Evolutionary conservation across 2,329 filamentous ascomycete genomes (phyloP).

Genomic region (Claviceps arundinis): DNA sequence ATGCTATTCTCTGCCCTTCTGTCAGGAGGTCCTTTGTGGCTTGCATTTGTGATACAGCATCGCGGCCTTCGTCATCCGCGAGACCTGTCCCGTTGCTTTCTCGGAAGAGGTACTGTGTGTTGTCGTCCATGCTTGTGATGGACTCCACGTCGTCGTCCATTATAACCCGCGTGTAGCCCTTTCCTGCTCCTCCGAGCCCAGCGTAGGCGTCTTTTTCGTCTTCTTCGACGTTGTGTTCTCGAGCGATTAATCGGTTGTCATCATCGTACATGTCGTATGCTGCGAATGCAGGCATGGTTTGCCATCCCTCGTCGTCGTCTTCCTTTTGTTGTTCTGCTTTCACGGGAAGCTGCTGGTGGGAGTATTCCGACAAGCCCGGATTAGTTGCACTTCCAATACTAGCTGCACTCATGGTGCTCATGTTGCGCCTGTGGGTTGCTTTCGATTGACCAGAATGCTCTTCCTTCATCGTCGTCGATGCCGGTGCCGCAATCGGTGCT

Average conservation of each 20-base stretch:
- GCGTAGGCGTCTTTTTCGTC: constrained; percentile 55
- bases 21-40: constrained; percentile 91
- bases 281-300: constrained; percentile 86
- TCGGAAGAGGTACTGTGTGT: constrained; percentile 91
- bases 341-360: constrained; percentile 65
- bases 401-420: constrained; percentile 23
- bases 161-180: constrained; percentile 89
- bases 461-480: neutral
- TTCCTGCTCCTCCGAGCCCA: constrained; percentile 76
- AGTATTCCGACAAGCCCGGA: constrained; percentile 61
- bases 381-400: constrained; percentile 10
- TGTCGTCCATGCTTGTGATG: constrained; percentile 91
- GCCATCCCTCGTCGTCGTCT: constrained; percentile 62
- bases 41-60: constrained; percentile 81
- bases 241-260: constrained; percentile 74
- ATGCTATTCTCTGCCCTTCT: constrained; percentile 89
- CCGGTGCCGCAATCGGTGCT: neutral
- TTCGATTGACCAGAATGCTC: constrained; percentile 4
- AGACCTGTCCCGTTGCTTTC: constrained; percentile 45
- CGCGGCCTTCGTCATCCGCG: constrained; percentile 59
- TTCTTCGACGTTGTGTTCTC: constrained; percentile 61
- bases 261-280: constrained; percentile 95
- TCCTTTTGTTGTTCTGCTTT: constrained; percentile 40
- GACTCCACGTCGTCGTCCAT: constrained; percentile 91
- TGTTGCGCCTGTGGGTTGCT: constrained; percentile 21